A percentile compares a stretch with the other conserved stretches of the same genome.
Conservation (phyloP, 2,329 filamentous ascomycete species). For the Paraconiothyrium brasiliense region DNA sequence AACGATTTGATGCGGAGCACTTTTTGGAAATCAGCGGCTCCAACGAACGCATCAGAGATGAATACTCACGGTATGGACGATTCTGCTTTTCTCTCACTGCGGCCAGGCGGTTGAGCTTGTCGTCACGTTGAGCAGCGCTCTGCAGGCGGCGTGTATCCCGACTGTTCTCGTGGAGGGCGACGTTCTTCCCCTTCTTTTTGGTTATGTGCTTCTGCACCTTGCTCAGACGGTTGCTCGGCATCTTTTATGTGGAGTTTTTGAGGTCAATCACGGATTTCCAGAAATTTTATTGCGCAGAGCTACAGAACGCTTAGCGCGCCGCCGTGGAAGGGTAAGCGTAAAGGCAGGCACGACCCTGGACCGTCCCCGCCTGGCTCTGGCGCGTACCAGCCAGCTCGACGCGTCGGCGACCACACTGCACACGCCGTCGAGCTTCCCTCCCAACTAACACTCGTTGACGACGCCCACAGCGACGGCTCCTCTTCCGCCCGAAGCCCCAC, state of each 20-base stretch:
- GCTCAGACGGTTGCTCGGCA: conserved; percentile 68
- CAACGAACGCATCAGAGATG: neutral
- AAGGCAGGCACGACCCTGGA: neutral
- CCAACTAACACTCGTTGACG: neutral
- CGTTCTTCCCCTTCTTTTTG: conserved; percentile 83
- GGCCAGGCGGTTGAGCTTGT: conserved; percentile 78
- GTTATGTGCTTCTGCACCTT: conserved; percentile 90
- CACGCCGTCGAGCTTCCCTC: neutral
- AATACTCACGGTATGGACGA: conserved; percentile 71
- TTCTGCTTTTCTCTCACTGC: conserved; percentile 77
- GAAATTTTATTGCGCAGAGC: neutral
- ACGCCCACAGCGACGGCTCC: neutral
- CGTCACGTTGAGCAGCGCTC: conserved; percentile 80
- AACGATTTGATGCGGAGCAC: conserved; percentile 77
- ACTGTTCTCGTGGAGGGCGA: conserved; percentile 85
- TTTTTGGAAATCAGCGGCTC: conserved; percentile 42
- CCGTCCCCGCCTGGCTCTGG: conserved; percentile 10
- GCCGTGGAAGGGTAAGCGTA: neutral
- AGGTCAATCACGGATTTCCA: conserved; percentile 6
- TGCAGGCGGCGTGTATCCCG: conserved; percentile 84
- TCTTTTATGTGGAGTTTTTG: conserved; percentile 22
- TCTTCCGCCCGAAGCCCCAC: neutral
- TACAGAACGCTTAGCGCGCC: neutral
- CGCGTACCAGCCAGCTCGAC: conserved; percentile 10
- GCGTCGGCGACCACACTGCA: conserved; percentile 1